phyloP scores from a whole-genome alignment of 768 basidiomycete species.

The Fibroporia radiculosa region DNA sequence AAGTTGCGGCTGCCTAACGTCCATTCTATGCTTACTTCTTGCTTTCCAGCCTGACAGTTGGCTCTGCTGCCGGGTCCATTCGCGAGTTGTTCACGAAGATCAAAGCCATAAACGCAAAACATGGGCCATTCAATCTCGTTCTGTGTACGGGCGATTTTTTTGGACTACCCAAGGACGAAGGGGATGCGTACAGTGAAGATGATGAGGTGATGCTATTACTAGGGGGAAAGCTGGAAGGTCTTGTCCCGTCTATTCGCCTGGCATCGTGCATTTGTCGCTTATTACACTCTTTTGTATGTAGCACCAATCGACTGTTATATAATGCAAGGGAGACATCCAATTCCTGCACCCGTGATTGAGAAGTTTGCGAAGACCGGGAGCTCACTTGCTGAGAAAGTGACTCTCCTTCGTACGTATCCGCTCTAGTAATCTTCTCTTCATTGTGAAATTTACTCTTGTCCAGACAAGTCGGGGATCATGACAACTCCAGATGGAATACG shows the following conservation, averaged over 20 bases:
- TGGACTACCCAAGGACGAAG: constrained; percentile 38
- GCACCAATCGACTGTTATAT: constrained; percentile 89
- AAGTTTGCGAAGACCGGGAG: constrained; percentile 72
- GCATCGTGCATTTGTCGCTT: constrained; percentile 5
- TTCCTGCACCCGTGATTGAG: constrained; percentile 68
- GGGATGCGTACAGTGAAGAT: constrained; percentile 26
- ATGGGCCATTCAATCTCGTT: constrained; percentile 86
- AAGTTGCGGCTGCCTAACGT: constrained; percentile 4
- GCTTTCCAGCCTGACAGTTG: constrained; percentile 58
- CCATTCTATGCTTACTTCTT: background rate
- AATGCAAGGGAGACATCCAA: constrained; percentile 75
- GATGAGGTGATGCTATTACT: constrained; percentile 55
- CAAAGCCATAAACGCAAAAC: constrained; percentile 78
- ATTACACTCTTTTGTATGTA: constrained; percentile 24
- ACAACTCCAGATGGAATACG: constrained; percentile 74
- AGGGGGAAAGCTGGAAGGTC: constrained; percentile 61
- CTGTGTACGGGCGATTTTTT: constrained; percentile 86
- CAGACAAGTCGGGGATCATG: constrained; percentile 77
- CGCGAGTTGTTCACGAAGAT: constrained; percentile 74
- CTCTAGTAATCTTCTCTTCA: background rate
- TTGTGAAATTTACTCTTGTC: background rate
- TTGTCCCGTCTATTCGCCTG: constrained; percentile 9
- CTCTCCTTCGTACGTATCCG: constrained; percentile 57
- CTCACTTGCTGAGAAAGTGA: constrained; percentile 76
- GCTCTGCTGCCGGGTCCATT: constrained; percentile 71